Base-by-base conservation (phyloP, 257 asterid species). In the Gentiana straminea region DNA sequence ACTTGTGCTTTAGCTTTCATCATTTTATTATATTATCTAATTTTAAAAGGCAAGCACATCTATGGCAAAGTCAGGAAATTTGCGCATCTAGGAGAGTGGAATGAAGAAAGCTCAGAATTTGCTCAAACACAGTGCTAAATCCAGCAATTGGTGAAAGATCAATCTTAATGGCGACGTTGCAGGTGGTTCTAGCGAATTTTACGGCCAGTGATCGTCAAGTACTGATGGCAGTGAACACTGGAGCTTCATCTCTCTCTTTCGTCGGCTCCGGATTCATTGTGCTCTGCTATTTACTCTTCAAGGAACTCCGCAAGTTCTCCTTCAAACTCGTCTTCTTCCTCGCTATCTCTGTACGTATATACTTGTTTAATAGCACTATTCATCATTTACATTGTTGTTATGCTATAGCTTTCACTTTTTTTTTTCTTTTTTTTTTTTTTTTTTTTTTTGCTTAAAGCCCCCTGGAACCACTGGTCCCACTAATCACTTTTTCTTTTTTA, bases 271-370 rank as follows among this genome's bases (percentile, higher is more conserved):
- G 89, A 54, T 92, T 92, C 82, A 92, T 92, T 58, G 99, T 85
- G 51, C 80, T 92, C 32, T 92, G 99, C 77, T 92, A 92, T 66
- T 51, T 92, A 33, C 81, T 85, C 67, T 92, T 92, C 73, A 92
- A 82, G 70, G 95, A 88, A 49, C 97, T 92, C 54, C 93, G 94
- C 55, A 92, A 92, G 82, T 88, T 92, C 70, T 92, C 95, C 65
- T 92, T 92, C 86, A 92, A 92, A 76, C 99, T 92, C 52, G 97
- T 92, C 65, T 92, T 92, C 84, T 92, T 75, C 83, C 99, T 92
- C 70, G 97, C 99, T 34, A 82, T 92, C 64, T 85, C 99, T 3
- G 99, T 92, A 58, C 63, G 80, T 62, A n/a, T 24, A 8, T 41
- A 3, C 13, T 39, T n/a, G n/a, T 8, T 59, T 33, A 34, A 32